These are phyloP conservation scores for Aegle marmelos DNA, from an alignment of 345 rosid genomes.

Conservation along the genomic window DNA sequence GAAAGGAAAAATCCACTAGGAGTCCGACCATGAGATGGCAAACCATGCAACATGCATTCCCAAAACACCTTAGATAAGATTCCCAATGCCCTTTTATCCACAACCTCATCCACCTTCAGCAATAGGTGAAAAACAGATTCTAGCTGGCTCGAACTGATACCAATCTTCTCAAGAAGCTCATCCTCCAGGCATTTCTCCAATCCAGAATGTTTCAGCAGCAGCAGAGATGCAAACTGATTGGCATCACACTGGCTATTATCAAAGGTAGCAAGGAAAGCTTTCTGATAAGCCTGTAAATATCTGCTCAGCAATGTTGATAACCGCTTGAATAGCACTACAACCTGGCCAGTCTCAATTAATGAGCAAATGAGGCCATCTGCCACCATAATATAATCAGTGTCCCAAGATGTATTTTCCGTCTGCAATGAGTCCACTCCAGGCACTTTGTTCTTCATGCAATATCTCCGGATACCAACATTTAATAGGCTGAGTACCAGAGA, in stretches of 20 bases:
- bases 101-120: constrained; percentile 47
- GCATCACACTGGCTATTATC: constrained; percentile 39
- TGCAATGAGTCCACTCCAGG: constrained; percentile 43
- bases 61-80: constrained; percentile 59
- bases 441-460: constrained; percentile 44
- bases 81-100: constrained; percentile 61
- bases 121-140: constrained; percentile 54
- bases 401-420: constrained; percentile 48
- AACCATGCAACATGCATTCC: constrained; percentile 87
- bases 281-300: constrained; percentile 54
- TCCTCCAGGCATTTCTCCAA: constrained; percentile 64
- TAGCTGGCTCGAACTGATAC: constrained; percentile 44
- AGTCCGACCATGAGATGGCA: constrained; percentile 59
- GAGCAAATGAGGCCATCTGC: constrained; percentile 57
- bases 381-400: constrained; percentile 38
- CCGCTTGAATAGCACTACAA: constrained; percentile 44
- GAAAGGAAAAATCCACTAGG: constrained; percentile 74
- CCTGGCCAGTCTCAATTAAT: constrained; percentile 52
- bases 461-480: constrained; percentile 54
- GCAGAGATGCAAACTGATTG: constrained; percentile 45
- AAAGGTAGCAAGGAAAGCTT: constrained; percentile 70
- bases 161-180: constrained; percentile 63
- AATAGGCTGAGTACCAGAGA: constrained; percentile 64
- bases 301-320: constrained; percentile 60
- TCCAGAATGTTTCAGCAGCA: constrained; percentile 73